Evolutionary conservation across 2,329 filamentous ascomycete species (phyloP).

Genomic region (Microdochium trichocladiopsis): DNA sequence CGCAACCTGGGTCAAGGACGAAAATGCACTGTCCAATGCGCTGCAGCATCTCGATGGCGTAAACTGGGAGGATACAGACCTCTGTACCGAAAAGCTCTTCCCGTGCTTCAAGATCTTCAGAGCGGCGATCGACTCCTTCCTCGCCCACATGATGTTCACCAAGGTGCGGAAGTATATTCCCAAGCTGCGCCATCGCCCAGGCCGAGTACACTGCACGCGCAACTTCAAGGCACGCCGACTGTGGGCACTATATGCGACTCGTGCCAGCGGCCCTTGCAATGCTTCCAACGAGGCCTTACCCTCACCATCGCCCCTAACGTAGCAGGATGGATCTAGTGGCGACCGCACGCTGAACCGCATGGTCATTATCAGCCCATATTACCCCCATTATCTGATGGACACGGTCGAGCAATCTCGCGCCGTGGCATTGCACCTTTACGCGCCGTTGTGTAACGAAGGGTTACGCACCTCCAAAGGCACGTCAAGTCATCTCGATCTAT

Average conservation of each 20-base stretch:
- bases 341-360: conserved; percentile 17
- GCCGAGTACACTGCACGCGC: conserved; percentile 27
- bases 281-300: no score
- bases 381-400: conserved; percentile 45
- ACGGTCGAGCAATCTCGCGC: conserved; percentile 27
- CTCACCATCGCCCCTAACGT: no score
- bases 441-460: conserved; percentile 27
- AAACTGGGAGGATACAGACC: conserved; percentile 48
- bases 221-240: conserved; percentile 35
- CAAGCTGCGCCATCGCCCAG: no score
- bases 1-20: conserved; percentile 33
- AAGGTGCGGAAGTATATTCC: conserved; percentile 38
- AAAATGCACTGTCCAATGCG: conserved; percentile 18
- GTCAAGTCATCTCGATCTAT: conserved; percentile 29
- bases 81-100: conserved; percentile 43
- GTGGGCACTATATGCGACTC: conserved; percentile 24
- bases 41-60: conserved; percentile 40
- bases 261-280: conserved; percentile 47
- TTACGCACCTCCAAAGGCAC: background rate
- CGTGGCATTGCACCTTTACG: conserved; percentile 41
- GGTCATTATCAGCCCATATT: conserved; percentile 54
- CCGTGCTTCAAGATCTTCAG: conserved; percentile 44
- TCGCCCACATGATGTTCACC: conserved; percentile 51
- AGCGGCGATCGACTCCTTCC: conserved; percentile 54
- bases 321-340: no score